A percentile compares a stretch with the other conserved stretches of the same genome.
Evolutionary conservation across 768 basidiomycete species (phyloP).

Genomic region (Tylopilus balloui): DNA sequence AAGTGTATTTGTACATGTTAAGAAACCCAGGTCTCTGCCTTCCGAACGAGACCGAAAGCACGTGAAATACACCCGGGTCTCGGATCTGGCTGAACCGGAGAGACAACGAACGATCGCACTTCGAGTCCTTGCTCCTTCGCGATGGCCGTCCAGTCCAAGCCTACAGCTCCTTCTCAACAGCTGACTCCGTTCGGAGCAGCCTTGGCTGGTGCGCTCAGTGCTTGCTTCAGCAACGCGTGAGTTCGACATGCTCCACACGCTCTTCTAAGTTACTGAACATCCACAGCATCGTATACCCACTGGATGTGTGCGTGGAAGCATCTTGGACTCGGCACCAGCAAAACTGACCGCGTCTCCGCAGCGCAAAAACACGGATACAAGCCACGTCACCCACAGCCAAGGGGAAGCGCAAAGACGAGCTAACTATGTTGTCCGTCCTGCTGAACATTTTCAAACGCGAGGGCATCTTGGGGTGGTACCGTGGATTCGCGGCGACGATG

Average conservation of each 20-base stretch:
- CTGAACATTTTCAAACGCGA: conserved; percentile 72
- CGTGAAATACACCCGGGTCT: not conserved
- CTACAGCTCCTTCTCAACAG: conserved; percentile 54
- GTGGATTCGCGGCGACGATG: conserved; percentile 95
- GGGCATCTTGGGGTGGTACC: conserved; percentile 79
- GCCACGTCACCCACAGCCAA: conserved; percentile 58
- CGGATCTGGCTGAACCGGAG: not conserved
- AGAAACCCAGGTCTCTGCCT: conserved; percentile 10
- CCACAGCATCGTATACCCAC: conserved; percentile 81
- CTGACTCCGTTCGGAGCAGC: conserved; percentile 88
- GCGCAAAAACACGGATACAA: conserved; percentile 94
- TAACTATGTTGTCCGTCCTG: conserved; percentile 61
- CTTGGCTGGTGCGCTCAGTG: conserved; percentile 88
- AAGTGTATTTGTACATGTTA: conserved; percentile 20
- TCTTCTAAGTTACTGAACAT: conserved; percentile 6
- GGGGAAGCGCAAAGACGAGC: conserved; percentile 45
- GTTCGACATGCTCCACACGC: conserved; percentile 31
- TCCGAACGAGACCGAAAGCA: not conserved
- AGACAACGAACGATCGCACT: not conserved
- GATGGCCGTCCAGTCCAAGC: conserved; percentile 40
- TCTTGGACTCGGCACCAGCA: not conserved
- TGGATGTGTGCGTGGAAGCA: conserved; percentile 72
- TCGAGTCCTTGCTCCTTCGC: not conserved
- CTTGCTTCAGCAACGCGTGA: conserved; percentile 90
- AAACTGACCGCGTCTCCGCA: conserved; percentile 30